Evolutionary conservation across 768 basidiomycete species (phyloP).

Genomic region (Suillus decipiens): DNA sequence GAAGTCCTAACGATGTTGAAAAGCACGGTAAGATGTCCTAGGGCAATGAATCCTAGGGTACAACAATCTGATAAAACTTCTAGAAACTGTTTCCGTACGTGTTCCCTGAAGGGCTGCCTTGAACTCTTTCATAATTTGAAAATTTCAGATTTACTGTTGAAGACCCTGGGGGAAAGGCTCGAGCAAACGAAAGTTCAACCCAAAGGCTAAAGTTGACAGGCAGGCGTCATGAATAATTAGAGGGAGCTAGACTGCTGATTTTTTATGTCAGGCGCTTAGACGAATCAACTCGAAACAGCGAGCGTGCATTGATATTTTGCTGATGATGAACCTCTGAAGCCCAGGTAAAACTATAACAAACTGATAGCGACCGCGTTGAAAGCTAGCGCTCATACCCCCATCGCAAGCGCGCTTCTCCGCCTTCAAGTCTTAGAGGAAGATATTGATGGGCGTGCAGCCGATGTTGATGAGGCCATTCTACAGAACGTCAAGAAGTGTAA

Average conservation of each 20-base stretch:
- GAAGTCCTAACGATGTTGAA: not conserved
- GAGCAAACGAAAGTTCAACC: not conserved
- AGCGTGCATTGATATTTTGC: conserved; percentile 4
- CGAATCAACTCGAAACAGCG: not conserved
- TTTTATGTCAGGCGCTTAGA: not conserved
- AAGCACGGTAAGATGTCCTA: not conserved
- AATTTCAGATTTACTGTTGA: not conserved
- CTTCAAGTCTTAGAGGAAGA: not conserved
- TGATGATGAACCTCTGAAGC: not conserved
- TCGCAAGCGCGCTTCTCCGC: not conserved
- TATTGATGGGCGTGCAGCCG: conserved; percentile 13
- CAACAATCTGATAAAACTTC: not conserved
- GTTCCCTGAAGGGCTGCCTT: not conserved
- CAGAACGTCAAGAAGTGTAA: not conserved
- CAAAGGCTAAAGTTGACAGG: not conserved
- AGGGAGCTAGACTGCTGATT: not conserved
- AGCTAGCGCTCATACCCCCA: not conserved
- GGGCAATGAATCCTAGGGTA: not conserved
- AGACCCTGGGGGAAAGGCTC: not conserved
- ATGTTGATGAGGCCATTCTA: conserved; percentile 13
- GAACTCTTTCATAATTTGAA: not conserved
- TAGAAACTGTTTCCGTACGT: not conserved
- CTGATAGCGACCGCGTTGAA: not conserved
- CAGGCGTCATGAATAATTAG: not conserved
- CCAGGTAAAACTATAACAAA: not conserved